Conservation (phyloP, 1,284 basidiomycete species). For the Austroboletus niveus region DNA sequence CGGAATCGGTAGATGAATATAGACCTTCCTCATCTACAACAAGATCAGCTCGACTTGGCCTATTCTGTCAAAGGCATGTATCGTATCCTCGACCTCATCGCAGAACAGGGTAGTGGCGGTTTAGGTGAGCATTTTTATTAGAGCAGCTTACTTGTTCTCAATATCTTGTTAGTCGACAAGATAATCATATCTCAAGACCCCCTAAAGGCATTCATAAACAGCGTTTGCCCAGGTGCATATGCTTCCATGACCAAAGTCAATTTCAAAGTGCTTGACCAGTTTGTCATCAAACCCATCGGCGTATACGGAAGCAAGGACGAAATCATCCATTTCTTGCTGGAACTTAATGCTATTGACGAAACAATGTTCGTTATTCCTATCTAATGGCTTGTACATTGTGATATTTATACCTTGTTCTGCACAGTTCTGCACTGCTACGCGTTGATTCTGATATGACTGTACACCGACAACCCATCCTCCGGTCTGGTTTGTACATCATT, state of each 20-base stretch:
- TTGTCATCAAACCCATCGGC: slow-evolving; percentile 48
- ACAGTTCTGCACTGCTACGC: slow-evolving; percentile 21
- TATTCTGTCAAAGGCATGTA: slow-evolving; percentile 42
- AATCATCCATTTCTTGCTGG: slow-evolving; percentile 44
- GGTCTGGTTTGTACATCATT: slow-evolving; percentile 52
- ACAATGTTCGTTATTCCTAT: slow-evolving; percentile 31
- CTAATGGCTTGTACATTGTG: accelerated
- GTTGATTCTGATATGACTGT: slow-evolving; percentile 19
- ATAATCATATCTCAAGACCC: slow-evolving; percentile 53
- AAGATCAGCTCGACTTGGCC: slow-evolving; percentile 27
- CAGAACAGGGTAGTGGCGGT: slow-evolving; percentile 49
- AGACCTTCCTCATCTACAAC: slow-evolving; percentile 3
- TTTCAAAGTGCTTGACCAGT: slow-evolving; percentile 46
- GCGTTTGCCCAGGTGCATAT: slow-evolving; percentile 43
- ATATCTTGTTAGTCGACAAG: slow-evolving; percentile 46
- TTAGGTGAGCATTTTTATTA: slow-evolving; percentile 36
- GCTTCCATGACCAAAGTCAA: slow-evolving; percentile 50
- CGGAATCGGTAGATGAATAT: slow-evolving; percentile 22
- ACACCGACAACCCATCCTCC: slow-evolving; percentile 33
- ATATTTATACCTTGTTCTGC: neutral
- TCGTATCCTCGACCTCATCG: slow-evolving; percentile 51
- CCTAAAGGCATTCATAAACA: slow-evolving; percentile 44
- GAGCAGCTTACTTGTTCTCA: neutral
- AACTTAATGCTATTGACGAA: slow-evolving; percentile 36
- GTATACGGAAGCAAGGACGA: slow-evolving; percentile 53